These are phyloP conservation scores for Herpetomonas samuelpessoai DNA, from an alignment of 208 protist species.

Conservation along the genomic window DNA sequence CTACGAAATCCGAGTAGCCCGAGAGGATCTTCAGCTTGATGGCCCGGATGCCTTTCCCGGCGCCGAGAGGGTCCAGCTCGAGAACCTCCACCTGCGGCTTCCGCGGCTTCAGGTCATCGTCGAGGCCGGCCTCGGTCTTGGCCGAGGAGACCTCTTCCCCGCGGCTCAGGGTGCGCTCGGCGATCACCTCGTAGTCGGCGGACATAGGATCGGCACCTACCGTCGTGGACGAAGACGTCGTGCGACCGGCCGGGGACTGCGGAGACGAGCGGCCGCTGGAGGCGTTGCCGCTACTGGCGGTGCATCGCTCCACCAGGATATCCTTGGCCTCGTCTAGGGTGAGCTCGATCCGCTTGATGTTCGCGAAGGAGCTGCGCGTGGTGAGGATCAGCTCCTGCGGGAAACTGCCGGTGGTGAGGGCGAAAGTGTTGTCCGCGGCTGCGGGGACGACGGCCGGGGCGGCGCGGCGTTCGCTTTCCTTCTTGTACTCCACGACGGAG, in stretches of 20 bases:
- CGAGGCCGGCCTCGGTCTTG: background rate
- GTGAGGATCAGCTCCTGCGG: slow-evolving; percentile 78
- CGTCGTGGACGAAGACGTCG: no score
- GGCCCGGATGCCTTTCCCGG: slow-evolving; percentile 49
- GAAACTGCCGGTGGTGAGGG: slow-evolving; percentile 83
- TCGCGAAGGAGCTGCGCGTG: slow-evolving; percentile 56
- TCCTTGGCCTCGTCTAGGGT: slow-evolving; percentile 77
- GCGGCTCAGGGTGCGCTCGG: background rate
- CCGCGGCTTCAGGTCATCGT: background rate
- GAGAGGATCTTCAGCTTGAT: slow-evolving; percentile 62
- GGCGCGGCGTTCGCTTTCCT: background rate
- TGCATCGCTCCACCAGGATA: slow-evolving; percentile 37
- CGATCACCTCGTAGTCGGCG: background rate
- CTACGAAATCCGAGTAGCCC: slow-evolving; percentile 83
- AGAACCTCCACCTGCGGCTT: slow-evolving; percentile 58
- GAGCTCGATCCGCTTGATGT: slow-evolving; percentile 44
- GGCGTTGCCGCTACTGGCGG: slow-evolving; percentile 18
- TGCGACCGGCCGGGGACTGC: no score
- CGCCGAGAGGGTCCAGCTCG: slow-evolving; percentile 49
- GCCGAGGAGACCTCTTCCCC: background rate
- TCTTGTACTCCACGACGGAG: slow-evolving; percentile 42
- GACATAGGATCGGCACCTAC: background rate
- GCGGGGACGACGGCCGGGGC: no score
- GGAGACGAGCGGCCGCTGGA: slow-evolving; percentile 1
- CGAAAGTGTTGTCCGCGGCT: slow-evolving; percentile 32